Evolutionary conservation across 1,139 yeast species (phyloP).

Genomic region (Scheffersomyces lignicola): DNA sequence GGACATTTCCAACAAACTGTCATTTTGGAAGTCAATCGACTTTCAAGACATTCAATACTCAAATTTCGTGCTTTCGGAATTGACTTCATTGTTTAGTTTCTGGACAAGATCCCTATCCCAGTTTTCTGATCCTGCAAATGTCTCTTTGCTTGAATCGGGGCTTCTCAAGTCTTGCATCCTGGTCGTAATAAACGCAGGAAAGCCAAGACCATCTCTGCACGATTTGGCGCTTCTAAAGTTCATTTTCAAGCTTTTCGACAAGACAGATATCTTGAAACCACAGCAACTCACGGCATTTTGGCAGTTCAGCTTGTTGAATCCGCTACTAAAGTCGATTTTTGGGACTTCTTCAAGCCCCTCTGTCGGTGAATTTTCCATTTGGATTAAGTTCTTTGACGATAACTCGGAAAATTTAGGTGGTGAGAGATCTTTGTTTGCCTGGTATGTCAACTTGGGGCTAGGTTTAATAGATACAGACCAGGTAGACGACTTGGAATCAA

Average conservation of each 20-base stretch:
- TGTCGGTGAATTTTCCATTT: background rate
- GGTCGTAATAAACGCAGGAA: background rate
- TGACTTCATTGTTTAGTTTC: slow-evolving; percentile 5
- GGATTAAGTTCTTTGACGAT: background rate
- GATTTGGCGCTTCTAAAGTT: background rate
- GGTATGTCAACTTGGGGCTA: slow-evolving; percentile 1
- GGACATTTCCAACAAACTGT: slow-evolving; percentile 11
- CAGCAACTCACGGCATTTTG: background rate
- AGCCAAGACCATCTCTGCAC: background rate
- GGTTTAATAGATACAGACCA: background rate
- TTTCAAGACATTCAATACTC: background rate
- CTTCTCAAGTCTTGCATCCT: background rate
- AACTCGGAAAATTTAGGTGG: background rate
- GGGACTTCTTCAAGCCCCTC: background rate
- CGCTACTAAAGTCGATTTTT: background rate
- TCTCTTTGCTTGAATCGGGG: background rate
- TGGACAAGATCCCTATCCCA: slow-evolving; percentile 7
- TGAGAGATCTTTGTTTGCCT: background rate
- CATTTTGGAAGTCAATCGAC: slow-evolving; percentile 18
- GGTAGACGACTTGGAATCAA: background rate
- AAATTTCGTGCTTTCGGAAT: slow-evolving; percentile 4
- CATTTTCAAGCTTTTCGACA: background rate
- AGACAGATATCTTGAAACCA: background rate
- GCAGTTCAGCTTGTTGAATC: slow-evolving; percentile 1
- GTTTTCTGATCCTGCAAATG: background rate